Evolutionary conservation across 148 eudicot genomes (phyloP), one percentile per base, ranked within the genome.

Genomic region (Polygonum aviculare): DNA sequence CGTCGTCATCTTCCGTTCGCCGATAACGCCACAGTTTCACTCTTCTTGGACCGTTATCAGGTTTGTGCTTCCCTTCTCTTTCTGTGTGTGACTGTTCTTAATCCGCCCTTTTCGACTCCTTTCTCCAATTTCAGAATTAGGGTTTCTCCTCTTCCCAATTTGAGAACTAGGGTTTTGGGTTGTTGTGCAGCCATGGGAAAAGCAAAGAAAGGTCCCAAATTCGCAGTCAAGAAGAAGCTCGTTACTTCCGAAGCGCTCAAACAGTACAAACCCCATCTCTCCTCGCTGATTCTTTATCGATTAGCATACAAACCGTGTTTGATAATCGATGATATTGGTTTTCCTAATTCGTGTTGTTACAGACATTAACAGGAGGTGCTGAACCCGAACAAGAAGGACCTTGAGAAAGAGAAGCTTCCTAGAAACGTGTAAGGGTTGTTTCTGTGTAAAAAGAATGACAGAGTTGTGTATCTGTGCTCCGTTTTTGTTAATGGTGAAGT

Each of bases 211-310:
- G 75, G 80, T 35, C 97, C 97, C 72, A 95, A 95, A 87, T 92
- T 92, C 41, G 99, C 97, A 1, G 96, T 90, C 35, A 82, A 84
- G 89, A 95, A 95, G 93, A 95, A 95, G 77, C 73, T 92, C 11
- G 81, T 95, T 77, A 82, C 96, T 48, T 80, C 87, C 4, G 89
- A 89, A 85, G 86, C 99, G 26, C 81, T 95, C 38, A 92, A 95
- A 84, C 85, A 88, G 97, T 92, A 79, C 55, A 50, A 15, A 75
- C 21, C 19, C n/a, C 22, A 76, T 72, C 50, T 78, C 45, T 21
- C 48, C 77, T 10, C 50, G 72, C 47, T 59, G 14, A 5, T 14
- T 44, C 52, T 57, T 7, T 41, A 41, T 41, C 45, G 6, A 41
- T 41, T 41, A 8, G 45, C 8, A 41, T 41, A 6, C 41, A 39